Evolutionary conservation across 192 early-diverging fungal species (phyloP).

Genomic region (Linderina pennispora): DNA sequence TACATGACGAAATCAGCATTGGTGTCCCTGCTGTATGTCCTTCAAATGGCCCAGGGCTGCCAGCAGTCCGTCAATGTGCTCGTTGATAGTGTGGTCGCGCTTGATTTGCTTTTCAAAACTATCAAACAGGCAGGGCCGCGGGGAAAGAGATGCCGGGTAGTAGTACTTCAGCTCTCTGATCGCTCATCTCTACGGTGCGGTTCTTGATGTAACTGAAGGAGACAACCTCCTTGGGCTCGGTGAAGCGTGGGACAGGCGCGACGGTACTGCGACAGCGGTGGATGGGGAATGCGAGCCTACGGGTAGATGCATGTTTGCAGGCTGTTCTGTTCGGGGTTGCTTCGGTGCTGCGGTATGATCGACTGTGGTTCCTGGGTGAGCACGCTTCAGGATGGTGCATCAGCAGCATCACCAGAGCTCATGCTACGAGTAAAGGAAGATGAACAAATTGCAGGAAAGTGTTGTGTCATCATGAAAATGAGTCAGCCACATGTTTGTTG

Average conservation of each 20-base stretch:
- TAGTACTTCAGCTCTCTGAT: conserved; percentile 38
- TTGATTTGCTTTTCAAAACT: conserved; percentile 66
- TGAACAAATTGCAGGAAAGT: too few species aligned
- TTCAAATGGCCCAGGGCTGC: conserved; percentile 52
- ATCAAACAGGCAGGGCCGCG: conserved; percentile 49
- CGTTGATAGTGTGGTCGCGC: conserved; percentile 53
- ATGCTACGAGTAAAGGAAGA: too few species aligned
- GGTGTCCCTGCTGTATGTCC: conserved; percentile 5
- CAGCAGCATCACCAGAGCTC: too few species aligned
- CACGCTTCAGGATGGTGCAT: too few species aligned
- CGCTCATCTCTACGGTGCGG: conserved; percentile 55
- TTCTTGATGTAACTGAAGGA: conserved; percentile 60
- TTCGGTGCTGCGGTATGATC: too few species aligned
- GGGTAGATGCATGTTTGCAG: too few species aligned
- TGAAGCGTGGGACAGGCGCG: conserved; percentile 41
- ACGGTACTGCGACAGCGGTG: conserved; percentile 37
- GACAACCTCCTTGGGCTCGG: conserved; percentile 57
- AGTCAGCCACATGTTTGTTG: too few species aligned
- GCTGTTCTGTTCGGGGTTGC: too few species aligned
- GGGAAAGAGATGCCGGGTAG: conserved; percentile 5
- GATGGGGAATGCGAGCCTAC: conserved; percentile 7
- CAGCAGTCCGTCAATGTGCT: conserved; percentile 80
- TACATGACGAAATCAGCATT: conserved; percentile 58
- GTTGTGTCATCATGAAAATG: too few species aligned
- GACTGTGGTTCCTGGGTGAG: too few species aligned